Evolutionary conservation across 2,329 filamentous ascomycete genomes (phyloP).

Genomic region (Nannizziopsis arthrosporioides): DNA sequence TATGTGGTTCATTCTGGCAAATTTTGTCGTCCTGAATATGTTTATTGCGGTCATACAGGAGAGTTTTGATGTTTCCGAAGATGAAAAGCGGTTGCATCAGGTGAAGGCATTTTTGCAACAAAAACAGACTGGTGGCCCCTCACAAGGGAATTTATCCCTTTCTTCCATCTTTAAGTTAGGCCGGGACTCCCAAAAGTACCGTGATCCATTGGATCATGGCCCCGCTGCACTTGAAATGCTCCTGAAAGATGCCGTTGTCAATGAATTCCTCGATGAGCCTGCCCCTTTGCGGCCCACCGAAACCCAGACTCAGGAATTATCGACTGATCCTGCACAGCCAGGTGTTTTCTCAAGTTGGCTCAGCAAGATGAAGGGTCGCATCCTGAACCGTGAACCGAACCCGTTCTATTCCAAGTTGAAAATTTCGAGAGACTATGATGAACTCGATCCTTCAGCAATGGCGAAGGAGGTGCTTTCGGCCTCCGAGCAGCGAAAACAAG

Average conservation of each 20-base stretch:
- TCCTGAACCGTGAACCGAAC: slow-evolving; percentile 67
- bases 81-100: slow-evolving; percentile 93
- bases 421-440: slow-evolving; percentile 58
- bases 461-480: slow-evolving; percentile 81
- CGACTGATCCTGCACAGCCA: slow-evolving; percentile 38
- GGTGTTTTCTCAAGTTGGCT: slow-evolving; percentile 51
- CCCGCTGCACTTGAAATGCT: slow-evolving; percentile 91
- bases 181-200: slow-evolving; percentile 49
- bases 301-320: slow-evolving; percentile 21
- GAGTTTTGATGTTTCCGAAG: slow-evolving; percentile 96
- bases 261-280: slow-evolving; percentile 79
- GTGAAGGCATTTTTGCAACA: slow-evolving; percentile 88
- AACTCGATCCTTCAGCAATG: slow-evolving; percentile 73
- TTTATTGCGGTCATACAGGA: slow-evolving; percentile 99
- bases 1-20: slow-evolving; percentile 88
- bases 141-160: slow-evolving; percentile 61
- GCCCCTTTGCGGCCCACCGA: slow-evolving; percentile 22
- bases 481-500: slow-evolving; percentile 68
- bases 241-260: slow-evolving; percentile 87
- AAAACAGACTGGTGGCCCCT: slow-evolving; percentile 64
- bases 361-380: slow-evolving; percentile 45
- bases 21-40: slow-evolving; percentile 97
- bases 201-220: slow-evolving; percentile 82
- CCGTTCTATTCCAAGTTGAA: slow-evolving; percentile 85
- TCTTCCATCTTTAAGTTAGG: slow-evolving; percentile 57